Evolutionary conservation across 768 basidiomycete genomes (phyloP).

Genomic region (Lactarius psammicola): DNA sequence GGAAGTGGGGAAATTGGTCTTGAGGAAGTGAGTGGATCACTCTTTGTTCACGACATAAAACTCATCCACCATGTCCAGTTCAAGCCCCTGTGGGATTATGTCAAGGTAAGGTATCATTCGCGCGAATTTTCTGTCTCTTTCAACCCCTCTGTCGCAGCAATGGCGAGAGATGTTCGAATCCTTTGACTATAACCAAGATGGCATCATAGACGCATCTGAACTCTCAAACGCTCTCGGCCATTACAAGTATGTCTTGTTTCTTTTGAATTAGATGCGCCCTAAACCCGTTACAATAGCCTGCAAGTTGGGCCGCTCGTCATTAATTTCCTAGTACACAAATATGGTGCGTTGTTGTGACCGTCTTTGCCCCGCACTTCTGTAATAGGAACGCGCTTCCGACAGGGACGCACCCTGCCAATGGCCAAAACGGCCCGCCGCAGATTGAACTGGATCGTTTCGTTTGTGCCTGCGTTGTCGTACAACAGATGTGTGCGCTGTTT

Average conservation of each 20-base stretch:
- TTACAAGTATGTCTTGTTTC: neutral
- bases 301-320: neutral
- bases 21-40: neutral
- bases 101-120: neutral
- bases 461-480: constrained; percentile 11
- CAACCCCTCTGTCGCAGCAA: neutral
- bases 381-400: neutral
- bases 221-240: neutral
- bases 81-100: constrained; percentile 11
- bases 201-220: constrained; percentile 10
- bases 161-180: constrained; percentile 15
- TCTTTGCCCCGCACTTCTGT: too few species aligned
- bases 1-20: constrained; percentile 10
- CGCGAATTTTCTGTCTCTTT: neutral
- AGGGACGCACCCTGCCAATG: neutral
- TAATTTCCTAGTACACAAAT: constrained; percentile 7
- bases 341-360: constrained; percentile 1
- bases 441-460: constrained; percentile 16
- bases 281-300: neutral
- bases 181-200: constrained; percentile 10
- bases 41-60: neutral
- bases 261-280: too few species aligned
- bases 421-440: neutral
- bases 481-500: constrained; percentile 10
- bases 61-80: neutral